A percentile compares a stretch with the other conserved stretches of the same genome.
These are phyloP conservation scores for Penicillium digitatum DNA, from an alignment of 2,329 filamentous ascomycete genomes.

Conservation along the genomic window DNA sequence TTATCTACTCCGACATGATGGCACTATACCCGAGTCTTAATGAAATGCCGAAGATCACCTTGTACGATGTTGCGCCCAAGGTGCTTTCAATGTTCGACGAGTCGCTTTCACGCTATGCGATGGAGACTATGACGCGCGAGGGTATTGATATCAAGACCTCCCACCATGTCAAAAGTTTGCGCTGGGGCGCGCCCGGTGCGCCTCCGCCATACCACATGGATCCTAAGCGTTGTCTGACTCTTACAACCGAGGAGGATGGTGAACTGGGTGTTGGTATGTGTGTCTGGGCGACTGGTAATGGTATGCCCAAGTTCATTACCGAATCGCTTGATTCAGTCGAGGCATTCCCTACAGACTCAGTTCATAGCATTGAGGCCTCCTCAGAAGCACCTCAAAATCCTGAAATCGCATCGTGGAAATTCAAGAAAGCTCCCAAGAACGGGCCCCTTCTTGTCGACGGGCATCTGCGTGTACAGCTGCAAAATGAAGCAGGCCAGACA, in stretches of 20 bases:
- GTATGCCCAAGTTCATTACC: conserved; percentile 35
- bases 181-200: conserved; percentile 47
- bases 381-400: conserved; percentile 5
- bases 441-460: conserved; percentile 54
- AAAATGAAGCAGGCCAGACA: conserved; percentile 33
- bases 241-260: conserved; percentile 56
- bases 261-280: conserved; percentile 58
- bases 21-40: conserved; percentile 52
- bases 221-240: conserved; percentile 47
- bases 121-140: conserved; percentile 53
- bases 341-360: conserved; percentile 33
- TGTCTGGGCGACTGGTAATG: conserved; percentile 52
- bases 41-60: conserved; percentile 50
- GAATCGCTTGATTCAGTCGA: conserved; percentile 30
- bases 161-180: conserved; percentile 54
- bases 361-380: conserved; percentile 22
- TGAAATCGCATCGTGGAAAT: conserved; percentile 42
- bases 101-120: conserved; percentile 54
- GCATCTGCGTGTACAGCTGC: conserved; percentile 53
- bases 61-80: conserved; percentile 59
- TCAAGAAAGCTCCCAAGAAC: conserved; percentile 47
- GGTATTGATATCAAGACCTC: conserved; percentile 57
- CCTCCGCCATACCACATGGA: conserved; percentile 38
- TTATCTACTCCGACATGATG: conserved; percentile 53
- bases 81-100: conserved; percentile 60